These are phyloP conservation scores for Penicillium angulare DNA, from an alignment of 495 filamentous ascomycete genomes.

Conservation along the genomic window DNA sequence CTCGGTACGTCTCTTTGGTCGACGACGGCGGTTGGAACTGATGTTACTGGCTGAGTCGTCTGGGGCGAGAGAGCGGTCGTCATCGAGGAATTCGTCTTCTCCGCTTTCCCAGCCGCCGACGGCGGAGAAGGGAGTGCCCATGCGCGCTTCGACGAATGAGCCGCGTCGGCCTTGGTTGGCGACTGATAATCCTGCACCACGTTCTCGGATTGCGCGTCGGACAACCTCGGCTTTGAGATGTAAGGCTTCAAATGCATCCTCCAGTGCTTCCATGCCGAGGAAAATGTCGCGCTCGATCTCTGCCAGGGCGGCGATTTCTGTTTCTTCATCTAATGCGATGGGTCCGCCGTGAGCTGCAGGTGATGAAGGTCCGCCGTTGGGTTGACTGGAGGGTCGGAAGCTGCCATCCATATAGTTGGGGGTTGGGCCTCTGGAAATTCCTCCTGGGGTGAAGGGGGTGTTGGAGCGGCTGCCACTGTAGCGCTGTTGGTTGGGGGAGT, in stretches of 20 bases:
- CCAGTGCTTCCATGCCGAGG: constrained; percentile 87
- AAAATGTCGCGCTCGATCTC: constrained; percentile 94
- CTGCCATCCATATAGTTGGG: constrained; percentile 37
- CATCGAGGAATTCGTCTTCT: constrained; percentile 64
- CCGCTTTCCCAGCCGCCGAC: constrained; percentile 43
- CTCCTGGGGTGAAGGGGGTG: constrained; percentile 40
- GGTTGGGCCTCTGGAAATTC: constrained; percentile 40
- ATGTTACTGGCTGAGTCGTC: constrained; percentile 85
- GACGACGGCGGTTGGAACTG: constrained; percentile 65
- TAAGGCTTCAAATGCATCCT: constrained; percentile 91
- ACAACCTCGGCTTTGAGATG: constrained; percentile 82
- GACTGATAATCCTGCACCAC: constrained; percentile 74
- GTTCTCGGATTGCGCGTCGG: constrained; percentile 72
- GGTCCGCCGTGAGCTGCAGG: constrained; percentile 55
- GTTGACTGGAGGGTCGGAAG: constrained; percentile 40
- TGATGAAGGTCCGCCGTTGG: constrained; percentile 29
- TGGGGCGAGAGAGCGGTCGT: constrained; percentile 64
- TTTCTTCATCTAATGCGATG: constrained; percentile 90
- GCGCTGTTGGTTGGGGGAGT: constrained; percentile 17
- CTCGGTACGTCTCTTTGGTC: constrained; percentile 68
- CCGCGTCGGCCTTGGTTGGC: constrained; percentile 71
- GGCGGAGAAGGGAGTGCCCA: constrained; percentile 57
- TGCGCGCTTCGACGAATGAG: constrained; percentile 47
- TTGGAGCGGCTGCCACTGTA: constrained; percentile 43
- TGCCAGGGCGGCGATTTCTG: constrained; percentile 83